These are phyloP conservation scores for Triticum urartu DNA, from an alignment of 176 grass and related monocot genomes.

Conservation along the genomic window DNA sequence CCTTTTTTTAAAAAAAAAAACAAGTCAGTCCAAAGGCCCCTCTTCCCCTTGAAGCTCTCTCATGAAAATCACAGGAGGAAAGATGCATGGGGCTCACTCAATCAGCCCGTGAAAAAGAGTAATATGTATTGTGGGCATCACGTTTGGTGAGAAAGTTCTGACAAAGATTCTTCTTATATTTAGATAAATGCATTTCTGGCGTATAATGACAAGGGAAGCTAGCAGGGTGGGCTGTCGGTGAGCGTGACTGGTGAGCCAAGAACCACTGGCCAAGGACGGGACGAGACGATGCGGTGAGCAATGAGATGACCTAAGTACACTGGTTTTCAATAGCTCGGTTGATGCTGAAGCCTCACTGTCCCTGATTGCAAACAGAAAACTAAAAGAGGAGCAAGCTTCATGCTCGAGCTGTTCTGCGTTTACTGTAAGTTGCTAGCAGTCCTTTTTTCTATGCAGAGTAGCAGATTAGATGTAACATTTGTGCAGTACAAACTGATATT, in stretches of 20 bases:
- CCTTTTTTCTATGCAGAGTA: not conserved
- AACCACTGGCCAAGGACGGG: constrained; percentile 4
- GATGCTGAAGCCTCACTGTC: not conserved
- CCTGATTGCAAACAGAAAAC: not conserved
- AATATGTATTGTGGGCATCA: not conserved
- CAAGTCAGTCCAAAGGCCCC: constrained; percentile 15
- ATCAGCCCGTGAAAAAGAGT: constrained; percentile 14
- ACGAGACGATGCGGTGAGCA: not conserved
- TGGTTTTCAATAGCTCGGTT: not conserved
- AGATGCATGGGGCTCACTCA: not conserved
- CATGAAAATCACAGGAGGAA: not conserved
- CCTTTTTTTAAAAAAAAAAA: too few relatives aligned
- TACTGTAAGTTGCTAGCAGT: not conserved
- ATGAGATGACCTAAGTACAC: constrained; percentile 14
- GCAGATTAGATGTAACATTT: not conserved
- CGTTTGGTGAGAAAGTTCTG: not conserved
- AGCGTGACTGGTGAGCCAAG: not conserved
- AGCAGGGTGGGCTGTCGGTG: constrained; percentile 36
- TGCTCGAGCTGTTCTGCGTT: not conserved
- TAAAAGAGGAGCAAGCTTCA: not conserved
- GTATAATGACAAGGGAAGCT: not conserved
- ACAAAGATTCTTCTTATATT: constrained; percentile 7
- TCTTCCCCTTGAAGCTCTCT: not conserved
- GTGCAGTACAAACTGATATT: not conserved
- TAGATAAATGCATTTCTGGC: not conserved